Percentiles rank a stretch among this genome's conserved stretches.
These are phyloP conservation scores for Lodderomyces pseudojiufengensis DNA, from an alignment of 1,139 yeast species.

Conservation along the genomic window DNA sequence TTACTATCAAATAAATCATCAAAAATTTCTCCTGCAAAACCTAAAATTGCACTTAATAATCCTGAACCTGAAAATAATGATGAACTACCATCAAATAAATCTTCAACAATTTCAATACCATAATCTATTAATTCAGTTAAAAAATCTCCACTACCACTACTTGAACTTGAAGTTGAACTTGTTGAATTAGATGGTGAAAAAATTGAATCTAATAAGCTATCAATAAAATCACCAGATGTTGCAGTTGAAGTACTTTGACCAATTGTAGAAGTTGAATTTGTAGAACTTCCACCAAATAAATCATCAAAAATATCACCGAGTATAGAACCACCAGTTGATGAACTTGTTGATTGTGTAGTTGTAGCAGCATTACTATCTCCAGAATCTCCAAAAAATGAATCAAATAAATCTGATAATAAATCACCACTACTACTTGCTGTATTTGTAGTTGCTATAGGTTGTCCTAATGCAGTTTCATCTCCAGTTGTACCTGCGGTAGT, in stretches of 20 bases:
- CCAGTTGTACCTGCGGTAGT: conserved; percentile 6
- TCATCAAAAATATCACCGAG: conserved; percentile 17
- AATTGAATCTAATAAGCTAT: conserved; percentile 14
- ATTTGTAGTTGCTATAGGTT: conserved; percentile 3
- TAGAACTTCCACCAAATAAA: conserved; percentile 13
- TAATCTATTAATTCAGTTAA: conserved; percentile 9
- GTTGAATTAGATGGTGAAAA: conserved; percentile 13
- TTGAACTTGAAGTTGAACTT: conserved; percentile 9
- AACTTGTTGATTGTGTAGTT: conserved; percentile 11
- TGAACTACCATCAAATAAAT: conserved; percentile 5
- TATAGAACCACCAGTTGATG: conserved; percentile 14
- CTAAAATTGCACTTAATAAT: conserved; percentile 5
- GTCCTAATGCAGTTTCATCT: background rate
- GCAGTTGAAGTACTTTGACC: conserved; percentile 15
- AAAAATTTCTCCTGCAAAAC: conserved; percentile 12
- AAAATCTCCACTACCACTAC: conserved; percentile 12
- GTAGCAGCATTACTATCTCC: conserved; percentile 12
- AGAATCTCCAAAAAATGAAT: conserved; percentile 16
- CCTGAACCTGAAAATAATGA: conserved; percentile 4
- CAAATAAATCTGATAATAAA: conserved; percentile 11
- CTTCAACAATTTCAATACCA: conserved; percentile 8
- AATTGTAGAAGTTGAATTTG: conserved; percentile 5
- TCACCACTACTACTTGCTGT: conserved; percentile 2
- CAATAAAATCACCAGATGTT: conserved; percentile 13
- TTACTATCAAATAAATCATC: conserved; percentile 17